Evolutionary conservation across 2,329 filamentous ascomycete species (phyloP), one percentile per base, ranked within the genome.

Genomic region (Neonectria faginata): DNA sequence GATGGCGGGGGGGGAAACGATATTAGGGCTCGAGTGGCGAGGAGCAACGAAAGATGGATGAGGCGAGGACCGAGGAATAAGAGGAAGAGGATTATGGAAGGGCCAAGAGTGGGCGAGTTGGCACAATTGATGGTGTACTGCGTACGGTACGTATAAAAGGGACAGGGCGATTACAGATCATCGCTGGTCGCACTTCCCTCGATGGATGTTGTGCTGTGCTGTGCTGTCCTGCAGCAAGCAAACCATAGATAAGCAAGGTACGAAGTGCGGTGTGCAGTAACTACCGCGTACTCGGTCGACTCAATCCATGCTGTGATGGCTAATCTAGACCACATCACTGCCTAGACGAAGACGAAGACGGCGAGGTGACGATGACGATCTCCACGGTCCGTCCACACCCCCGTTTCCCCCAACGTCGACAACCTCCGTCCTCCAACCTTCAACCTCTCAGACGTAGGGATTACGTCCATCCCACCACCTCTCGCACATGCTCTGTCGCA

Each of bases 391-490:
- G 36, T 39, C 14, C 36, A 16, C 33, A 12, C 44, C 44, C 44
- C 47, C 25, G 47, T 50, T 50, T 50, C 36, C 16, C 47, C 47
- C 47, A 50, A 50, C 47, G 27, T 50, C 47, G 18, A 31, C 16
- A 27, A 48, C 25, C 47, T 50, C 47, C 27, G 18, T 10, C 16
- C 25, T 39, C 36, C 16, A 27, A 48, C 25, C 47, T 50, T 27
- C 27, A 31, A 10, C 16, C 25, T 39, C 36, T 16, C 14, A 39
- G 36, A n/a, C 27, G n/a, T 29, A 50, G 16, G 27, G 25, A 50
- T 50, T 31, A 50, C 47, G 27, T 29, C 25, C 27, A 50, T 50
- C 29, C 27, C n/a, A 51, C 29, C 22, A 18, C 16, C 18, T 9
- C 12, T 45, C 29, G 29, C 8, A 10, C 29, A 10, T 31, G 29